These are phyloP conservation scores for Puccinia triticina DNA, from an alignment of 1,284 basidiomycete genomes.

Conservation along the genomic window DNA sequence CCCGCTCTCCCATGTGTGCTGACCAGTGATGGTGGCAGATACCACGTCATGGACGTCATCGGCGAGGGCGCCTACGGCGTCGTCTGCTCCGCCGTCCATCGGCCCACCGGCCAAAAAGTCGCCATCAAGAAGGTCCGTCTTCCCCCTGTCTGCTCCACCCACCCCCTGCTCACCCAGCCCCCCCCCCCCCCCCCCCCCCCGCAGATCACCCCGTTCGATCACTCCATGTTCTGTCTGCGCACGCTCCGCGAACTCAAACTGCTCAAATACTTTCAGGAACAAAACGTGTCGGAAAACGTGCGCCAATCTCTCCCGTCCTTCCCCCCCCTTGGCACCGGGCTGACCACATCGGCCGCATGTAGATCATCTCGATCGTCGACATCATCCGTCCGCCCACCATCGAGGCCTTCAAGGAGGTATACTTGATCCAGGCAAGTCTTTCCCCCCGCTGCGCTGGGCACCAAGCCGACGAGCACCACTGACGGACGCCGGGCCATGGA, in stretches of 20 bases:
- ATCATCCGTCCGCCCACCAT: constrained; percentile 86
- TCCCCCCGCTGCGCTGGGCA: too few relatives aligned
- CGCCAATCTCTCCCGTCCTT: neutral
- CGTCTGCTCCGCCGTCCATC: constrained; percentile 61
- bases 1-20: too few relatives aligned
- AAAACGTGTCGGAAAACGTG: constrained; percentile 67
- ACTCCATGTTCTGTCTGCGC: constrained; percentile 81
- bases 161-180: neutral
- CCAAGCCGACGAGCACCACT: too few relatives aligned
- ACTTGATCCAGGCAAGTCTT: constrained; percentile 67
- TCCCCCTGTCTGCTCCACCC: constrained; percentile 54
- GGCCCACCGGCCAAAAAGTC: constrained; percentile 60
- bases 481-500: too few relatives aligned
- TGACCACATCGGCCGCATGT: neutral
- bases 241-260: constrained; percentile 81
- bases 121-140: constrained; percentile 62
- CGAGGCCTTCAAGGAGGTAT: constrained; percentile 91
- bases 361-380: constrained; percentile 79
- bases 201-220: constrained; percentile 79
- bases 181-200: neutral
- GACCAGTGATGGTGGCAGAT: neutral
- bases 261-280: constrained; percentile 64
- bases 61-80: constrained; percentile 63
- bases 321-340: neutral
- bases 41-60: constrained; percentile 60